phyloP scores from a whole-genome alignment of 225 moss, liverwort and hornwort genomes.

The Asterella californica region DNA sequence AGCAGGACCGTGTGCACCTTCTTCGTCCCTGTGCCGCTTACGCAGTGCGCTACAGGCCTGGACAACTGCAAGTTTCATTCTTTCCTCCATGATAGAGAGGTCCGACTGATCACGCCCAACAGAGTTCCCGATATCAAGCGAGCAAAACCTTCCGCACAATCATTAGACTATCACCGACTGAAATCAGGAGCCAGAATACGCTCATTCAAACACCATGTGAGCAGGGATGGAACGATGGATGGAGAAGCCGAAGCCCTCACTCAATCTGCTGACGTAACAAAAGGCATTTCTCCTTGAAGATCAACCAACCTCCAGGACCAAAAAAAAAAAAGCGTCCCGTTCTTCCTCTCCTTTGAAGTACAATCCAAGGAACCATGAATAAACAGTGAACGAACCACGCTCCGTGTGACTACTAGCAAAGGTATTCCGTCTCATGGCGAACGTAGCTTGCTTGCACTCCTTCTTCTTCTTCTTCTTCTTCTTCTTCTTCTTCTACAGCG shows the following conservation, averaged over 20 bases:
- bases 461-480: too few relatives aligned
- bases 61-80: slow-evolving; percentile 66
- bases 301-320: neutral
- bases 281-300: neutral
- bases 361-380: neutral
- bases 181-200: neutral
- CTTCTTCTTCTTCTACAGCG: too few relatives aligned
- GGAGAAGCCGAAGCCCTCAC: neutral
- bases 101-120: neutral
- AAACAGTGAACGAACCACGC: neutral
- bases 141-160: neutral
- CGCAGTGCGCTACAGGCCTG: slow-evolving; percentile 68
- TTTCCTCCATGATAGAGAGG: slow-evolving; percentile 55
- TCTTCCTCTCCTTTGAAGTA: neutral
- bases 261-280: neutral
- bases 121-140: neutral
- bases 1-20: slow-evolving; percentile 74
- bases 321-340: neutral
- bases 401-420: too few relatives aligned
- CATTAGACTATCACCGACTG: neutral
- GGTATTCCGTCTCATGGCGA: too few relatives aligned
- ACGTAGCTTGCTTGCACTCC: too few relatives aligned
- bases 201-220: neutral
- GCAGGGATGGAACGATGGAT: neutral
- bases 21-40: slow-evolving; percentile 65